Conservation (phyloP, 139 green algal species). For the Ulvella scutata region DNA sequence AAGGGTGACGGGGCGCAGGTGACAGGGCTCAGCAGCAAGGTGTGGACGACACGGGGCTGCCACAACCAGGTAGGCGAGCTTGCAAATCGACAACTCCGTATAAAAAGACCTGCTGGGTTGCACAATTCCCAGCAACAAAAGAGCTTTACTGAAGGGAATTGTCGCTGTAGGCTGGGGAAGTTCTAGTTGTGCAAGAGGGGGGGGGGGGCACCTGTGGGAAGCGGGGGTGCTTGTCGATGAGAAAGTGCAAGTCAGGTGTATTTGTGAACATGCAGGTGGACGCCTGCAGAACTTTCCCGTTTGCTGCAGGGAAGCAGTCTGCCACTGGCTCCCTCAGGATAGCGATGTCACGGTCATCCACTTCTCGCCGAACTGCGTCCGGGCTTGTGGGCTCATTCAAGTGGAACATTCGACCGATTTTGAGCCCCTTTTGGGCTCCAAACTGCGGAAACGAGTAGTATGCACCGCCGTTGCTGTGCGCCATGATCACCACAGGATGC, state of each 20-base stretch:
- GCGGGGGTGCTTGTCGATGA: constrained; percentile 52
- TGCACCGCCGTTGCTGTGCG: constrained; percentile 5
- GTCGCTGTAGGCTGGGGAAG: too few species aligned
- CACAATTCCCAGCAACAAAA: too few species aligned
- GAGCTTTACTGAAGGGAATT: too few species aligned
- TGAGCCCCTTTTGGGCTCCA: constrained; percentile 21
- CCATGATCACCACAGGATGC: neutral
- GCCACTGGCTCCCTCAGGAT: constrained; percentile 13
- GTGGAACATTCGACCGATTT: constrained; percentile 32
- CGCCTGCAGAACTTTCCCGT: constrained; percentile 18
- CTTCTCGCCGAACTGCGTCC: constrained; percentile 15
- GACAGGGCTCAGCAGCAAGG: too few species aligned
- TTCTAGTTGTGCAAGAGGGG: too few species aligned
- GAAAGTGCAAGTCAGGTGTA: constrained; percentile 57
- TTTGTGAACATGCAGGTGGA: constrained; percentile 64
- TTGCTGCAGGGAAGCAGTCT: constrained; percentile 29
- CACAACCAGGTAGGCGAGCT: too few species aligned
- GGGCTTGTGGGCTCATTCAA: constrained; percentile 16
- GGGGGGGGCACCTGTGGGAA: constrained; percentile 33
- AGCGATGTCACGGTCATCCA: constrained; percentile 23
- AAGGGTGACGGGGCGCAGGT: too few species aligned
- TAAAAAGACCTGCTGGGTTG: too few species aligned
- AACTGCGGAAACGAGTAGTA: constrained; percentile 55
- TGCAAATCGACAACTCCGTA: too few species aligned
- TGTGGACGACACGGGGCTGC: too few species aligned